Conservation (phyloP, 768 basidiomycete species). For the Tylopilus cervinicoccineus region DNA sequence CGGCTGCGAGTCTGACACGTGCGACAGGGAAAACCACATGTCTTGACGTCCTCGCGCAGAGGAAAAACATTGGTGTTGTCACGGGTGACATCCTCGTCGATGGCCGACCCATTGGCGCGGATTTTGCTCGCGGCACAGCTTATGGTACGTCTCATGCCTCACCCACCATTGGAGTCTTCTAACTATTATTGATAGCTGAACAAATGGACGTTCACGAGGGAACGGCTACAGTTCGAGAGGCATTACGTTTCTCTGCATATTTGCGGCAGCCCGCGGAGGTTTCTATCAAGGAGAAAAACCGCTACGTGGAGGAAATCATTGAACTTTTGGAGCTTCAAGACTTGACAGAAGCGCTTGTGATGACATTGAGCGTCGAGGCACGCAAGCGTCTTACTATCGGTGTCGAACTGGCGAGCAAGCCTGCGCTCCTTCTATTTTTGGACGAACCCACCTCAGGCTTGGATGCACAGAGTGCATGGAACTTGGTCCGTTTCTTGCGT, state of each 20-base stretch:
- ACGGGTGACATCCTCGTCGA: slow-evolving; percentile 63
- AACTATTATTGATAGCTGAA: slow-evolving; percentile 46
- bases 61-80: slow-evolving; percentile 68
- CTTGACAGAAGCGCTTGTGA: slow-evolving; percentile 77
- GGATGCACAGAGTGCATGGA: slow-evolving; percentile 72
- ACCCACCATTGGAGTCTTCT: slow-evolving; percentile 20
- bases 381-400: slow-evolving; percentile 89
- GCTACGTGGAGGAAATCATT: slow-evolving; percentile 79
- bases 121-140: slow-evolving; percentile 67
- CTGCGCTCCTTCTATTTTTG: slow-evolving; percentile 21
- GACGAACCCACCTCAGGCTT: slow-evolving; percentile 54
- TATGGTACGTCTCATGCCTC: slow-evolving; percentile 49
- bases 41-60: slow-evolving; percentile 68
- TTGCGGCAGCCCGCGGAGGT: slow-evolving; percentile 72
- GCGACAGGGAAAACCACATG: slow-evolving; percentile 68
- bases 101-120: slow-evolving; percentile 54
- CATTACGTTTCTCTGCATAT: slow-evolving; percentile 81
- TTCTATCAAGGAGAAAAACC: slow-evolving; percentile 68
- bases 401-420: slow-evolving; percentile 84
- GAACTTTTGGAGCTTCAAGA: slow-evolving; percentile 82
- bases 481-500: slow-evolving; percentile 73
- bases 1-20: neutral
- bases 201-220: slow-evolving; percentile 87
- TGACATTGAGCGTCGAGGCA: slow-evolving; percentile 61
- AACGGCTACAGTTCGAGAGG: slow-evolving; percentile 79